phyloP scores from a whole-genome alignment of 345 rosid genomes.

The Eutrema japonicum region DNA sequence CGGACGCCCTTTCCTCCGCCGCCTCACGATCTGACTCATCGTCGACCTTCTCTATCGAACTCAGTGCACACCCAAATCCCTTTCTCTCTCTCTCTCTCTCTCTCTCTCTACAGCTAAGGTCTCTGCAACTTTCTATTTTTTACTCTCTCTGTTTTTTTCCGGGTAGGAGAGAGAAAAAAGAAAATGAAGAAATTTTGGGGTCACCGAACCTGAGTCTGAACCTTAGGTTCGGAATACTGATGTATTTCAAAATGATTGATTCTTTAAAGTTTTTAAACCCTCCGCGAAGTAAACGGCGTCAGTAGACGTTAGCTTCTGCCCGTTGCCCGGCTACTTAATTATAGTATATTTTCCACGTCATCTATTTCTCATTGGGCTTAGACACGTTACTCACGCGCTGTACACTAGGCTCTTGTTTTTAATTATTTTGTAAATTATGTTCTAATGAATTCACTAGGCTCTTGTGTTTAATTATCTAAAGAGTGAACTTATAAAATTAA shows the following conservation, averaged over 20 bases:
- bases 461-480: no score
- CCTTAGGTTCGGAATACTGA: conserved; percentile 46
- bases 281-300: conserved; percentile 45
- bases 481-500: no score
- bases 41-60: conserved; percentile 31
- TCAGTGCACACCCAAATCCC: conserved; percentile 30
- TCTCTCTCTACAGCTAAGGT: conserved; percentile 51
- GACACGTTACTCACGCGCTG: conserved; percentile 28
- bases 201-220: conserved; percentile 52
- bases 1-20: conserved; percentile 97
- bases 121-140: conserved; percentile 38
- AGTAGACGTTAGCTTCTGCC: conserved; percentile 50
- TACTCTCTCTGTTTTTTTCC: conserved; percentile 24
- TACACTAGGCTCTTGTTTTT: not conserved
- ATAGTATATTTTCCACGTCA: conserved; percentile 15
- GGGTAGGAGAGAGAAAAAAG: conserved; percentile 44
- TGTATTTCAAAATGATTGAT: conserved; percentile 48
- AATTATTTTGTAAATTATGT: no score
- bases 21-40: conserved; percentile 92
- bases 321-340: conserved; percentile 50
- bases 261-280: conserved; percentile 25
- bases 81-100: conserved; percentile 50
- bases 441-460: no score
- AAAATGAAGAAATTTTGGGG: conserved; percentile 26
- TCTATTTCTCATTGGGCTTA: not conserved